Evolutionary conservation across 75 land plant genomes (phyloP).

Genomic region (Cunninghamia lanceolata): DNA sequence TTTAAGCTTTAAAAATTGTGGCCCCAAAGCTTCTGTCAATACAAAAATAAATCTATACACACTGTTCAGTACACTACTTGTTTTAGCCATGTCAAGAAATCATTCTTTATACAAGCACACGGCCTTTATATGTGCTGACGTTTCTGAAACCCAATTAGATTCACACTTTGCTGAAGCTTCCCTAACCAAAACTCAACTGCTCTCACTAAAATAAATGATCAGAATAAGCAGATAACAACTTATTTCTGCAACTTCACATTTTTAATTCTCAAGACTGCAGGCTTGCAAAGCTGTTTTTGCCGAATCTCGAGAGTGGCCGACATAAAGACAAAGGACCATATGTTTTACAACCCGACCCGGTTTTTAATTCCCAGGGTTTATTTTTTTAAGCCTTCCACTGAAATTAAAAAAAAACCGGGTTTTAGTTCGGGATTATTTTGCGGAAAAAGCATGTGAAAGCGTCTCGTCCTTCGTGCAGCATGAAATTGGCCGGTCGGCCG

Average conservation of each 20-base stretch:
- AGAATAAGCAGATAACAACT: too few species aligned
- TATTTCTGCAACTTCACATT: neutral
- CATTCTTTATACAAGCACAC: neutral
- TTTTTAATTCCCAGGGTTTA: neutral
- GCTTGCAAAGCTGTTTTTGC: neutral
- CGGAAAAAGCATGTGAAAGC: neutral
- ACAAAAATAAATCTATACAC: too few species aligned
- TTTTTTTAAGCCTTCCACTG: neutral
- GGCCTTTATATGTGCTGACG: neutral
- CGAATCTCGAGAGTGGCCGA: conserved; percentile 6
- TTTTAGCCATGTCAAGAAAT: neutral
- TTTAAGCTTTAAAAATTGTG: too few species aligned
- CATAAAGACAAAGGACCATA: neutral
- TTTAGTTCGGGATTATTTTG: neutral
- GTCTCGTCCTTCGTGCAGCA: neutral
- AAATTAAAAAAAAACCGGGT: neutral
- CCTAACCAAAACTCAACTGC: neutral
- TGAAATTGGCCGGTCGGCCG: neutral
- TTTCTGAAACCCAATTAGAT: neutral
- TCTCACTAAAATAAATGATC: neutral
- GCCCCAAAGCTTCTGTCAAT: too few species aligned
- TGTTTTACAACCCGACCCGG: neutral
- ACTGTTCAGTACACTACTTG: neutral
- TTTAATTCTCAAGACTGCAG: neutral
- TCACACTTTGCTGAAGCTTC: neutral